Base-by-base conservation (phyloP, 306 rosid genomes). In the Vigna mungo region DNA sequence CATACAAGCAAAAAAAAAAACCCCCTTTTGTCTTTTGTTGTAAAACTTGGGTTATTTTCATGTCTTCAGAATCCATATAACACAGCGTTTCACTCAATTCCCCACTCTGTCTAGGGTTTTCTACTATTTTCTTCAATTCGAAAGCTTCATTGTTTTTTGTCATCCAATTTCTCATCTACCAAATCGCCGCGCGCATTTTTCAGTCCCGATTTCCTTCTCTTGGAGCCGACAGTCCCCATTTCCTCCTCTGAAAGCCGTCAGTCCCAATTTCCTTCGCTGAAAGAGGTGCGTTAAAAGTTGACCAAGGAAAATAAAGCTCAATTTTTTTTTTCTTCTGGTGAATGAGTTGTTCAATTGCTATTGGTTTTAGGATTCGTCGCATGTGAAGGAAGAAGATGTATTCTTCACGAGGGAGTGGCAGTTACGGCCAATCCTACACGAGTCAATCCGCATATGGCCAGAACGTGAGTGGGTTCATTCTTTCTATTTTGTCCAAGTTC, bases 401-500 rank as follows among this genome's bases (percentile, higher is more conserved):
- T 82, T 89, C 97, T 32, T 90, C 97, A 13, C 81, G 97, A 84
- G 99, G 97, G 70, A 85, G 82, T 70, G 92, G 93, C 76, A 89
- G 88, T 47, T 95, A 92, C 58, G 91, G 97, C 25, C 99, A 92
- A 76, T 89, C 99, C 6, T 95, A 89, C 71, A 39, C 88, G 30
- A 94, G 94, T 79, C 99, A 95, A 82, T 90, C 97, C 25, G 85
- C 91, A 16, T 95, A 89, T 75, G 96, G 88, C 81, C 92, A 90
- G 79, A 92, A 91, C 59, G 97, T 95, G 71, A 74, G 81, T 2
- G 59, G 43, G 64, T 21, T 61, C n/a, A 6, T 34, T 73, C 10
- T 6, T 34, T 7, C 17, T 39, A 4, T 21, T 18, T 1, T 64
- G 16, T 16, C 2, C 55, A 41, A 18, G 1, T 52, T 34, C 66